Base-by-base conservation (phyloP, 148 eudicot species). In the Rhododendron henanense region DNA sequence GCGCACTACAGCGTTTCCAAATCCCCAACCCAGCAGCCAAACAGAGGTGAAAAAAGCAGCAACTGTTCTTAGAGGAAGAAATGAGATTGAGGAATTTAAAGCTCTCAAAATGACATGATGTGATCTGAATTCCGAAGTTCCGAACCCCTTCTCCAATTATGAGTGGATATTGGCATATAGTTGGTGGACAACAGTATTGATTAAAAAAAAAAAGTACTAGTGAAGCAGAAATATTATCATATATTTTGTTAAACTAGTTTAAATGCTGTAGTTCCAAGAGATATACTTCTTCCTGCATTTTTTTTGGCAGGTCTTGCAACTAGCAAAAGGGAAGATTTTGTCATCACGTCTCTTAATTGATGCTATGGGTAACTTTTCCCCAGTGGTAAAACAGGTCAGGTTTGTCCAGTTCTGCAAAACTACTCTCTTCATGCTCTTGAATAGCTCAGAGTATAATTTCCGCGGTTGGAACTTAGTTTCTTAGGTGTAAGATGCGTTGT, bases 331-430 rank as follows among this genome's bases (percentile, higher is more conserved):
- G 82, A 93, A 92, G 89, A 86, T 91, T 73, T 83, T 97, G 48
- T 93, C 93, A 50, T 90, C 98, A 81, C 91, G 89, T 55, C 95
- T 97, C 47, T 53, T 97, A 81, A 88, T 97, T 88, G 99, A 97
- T 89, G 98, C 99, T 69, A 97, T 97, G 99, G 99, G 99, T 39
- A 95, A 97, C 67, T 97, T 97, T 87, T 97, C 99, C 84, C 99
- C 99, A 57, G 89, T 97, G 74, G 98, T 96, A 39, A 97, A 92
- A 89, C 99, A 97, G 97, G 99, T 97, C 21, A 84, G 88, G 85
- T 73, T 79, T 59, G 9, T 79, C 80, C 14, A 21, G 14, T 83
- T 82, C 65, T 57, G 69, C 50, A 35, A 19, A 28, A 84, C 8
- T 84, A 37, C 6, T 50, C 19, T 55, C 57, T 23, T 35, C 16